Evolutionary conservation across 139 green algal species (phyloP), one percentile per base, ranked within the genome.

Genomic region (Tetraselmis chui): DNA sequence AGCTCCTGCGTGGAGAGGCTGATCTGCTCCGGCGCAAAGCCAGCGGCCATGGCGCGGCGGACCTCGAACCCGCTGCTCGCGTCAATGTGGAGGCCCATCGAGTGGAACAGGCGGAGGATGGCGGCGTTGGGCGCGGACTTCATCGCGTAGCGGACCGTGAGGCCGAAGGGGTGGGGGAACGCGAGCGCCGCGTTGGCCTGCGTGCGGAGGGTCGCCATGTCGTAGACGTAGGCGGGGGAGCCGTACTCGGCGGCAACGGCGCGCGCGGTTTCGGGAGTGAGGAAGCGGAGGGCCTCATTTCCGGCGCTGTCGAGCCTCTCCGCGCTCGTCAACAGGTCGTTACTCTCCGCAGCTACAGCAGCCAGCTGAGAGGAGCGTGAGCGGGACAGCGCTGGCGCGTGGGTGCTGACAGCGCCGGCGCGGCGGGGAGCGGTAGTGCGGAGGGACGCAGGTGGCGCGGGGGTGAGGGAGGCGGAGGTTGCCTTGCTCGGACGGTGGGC

Each of bases 131-230:
- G 83, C 28, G 76, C 67, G 25, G 83, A 32, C 59, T 87, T 87
- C 83, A 87, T 87, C 2, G 83, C 83, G 80, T 82, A 87, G 59
- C 83, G 79, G 29, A 84, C 83, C 25, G 83, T 87, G 23, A 87
- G 78, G n/a, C 83, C 83, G 83, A 75, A 87, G 27, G 83, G 78
- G 80, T 84, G 84, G 28, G 83, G 83, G 76, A 87, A 87, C 25
- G 32, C 80, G 1, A 82, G 77, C 75, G 83, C 83, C 27, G 30
- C 74, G 22, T 1, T 27, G 27, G 83, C 83, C 77, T 82, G 83
- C 75, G 29, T 59, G 30, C 80, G 29, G 2, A 87, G 76, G 45
- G 76, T 84, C n/a, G 45, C 28, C 28, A 74, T 2, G 31, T 84
- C 80, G 83, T 87, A 87, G 2, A 87, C 83, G 76, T 82, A 87